These are phyloP conservation scores for Salix caprea DNA, from an alignment of 345 rosid species.

Conservation along the genomic window DNA sequence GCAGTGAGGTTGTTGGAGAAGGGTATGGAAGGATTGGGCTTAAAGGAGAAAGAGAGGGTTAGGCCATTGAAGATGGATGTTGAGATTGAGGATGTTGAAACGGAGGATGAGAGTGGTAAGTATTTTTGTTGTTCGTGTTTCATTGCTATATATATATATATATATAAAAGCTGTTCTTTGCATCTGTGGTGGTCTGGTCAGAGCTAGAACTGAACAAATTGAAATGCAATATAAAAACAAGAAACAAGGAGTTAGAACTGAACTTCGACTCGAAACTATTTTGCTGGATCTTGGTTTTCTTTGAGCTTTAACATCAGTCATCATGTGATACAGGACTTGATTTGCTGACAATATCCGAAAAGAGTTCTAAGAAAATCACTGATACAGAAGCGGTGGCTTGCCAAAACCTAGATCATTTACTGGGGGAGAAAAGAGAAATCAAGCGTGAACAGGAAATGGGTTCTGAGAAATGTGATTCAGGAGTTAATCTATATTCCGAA, in stretches of 20 bases:
- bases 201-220: not conserved
- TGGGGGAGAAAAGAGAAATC: conserved; percentile 29
- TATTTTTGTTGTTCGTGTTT: conserved; percentile 3
- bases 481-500: not conserved
- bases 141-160: not conserved
- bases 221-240: not conserved
- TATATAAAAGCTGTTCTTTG: not conserved
- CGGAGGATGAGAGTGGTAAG: conserved; percentile 33
- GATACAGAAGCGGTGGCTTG: conserved; percentile 19
- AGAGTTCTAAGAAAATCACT: conserved; percentile 10
- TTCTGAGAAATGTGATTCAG: not conserved
- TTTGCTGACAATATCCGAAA: not conserved
- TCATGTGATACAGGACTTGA: conserved; percentile 25
- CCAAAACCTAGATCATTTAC: conserved; percentile 22
- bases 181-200: not conserved
- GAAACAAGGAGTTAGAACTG: not conserved
- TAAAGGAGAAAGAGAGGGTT: conserved; percentile 36
- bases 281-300: not conserved
- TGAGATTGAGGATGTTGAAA: conserved; percentile 23
- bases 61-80: conserved; percentile 22
- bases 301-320: not conserved
- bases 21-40: conserved; percentile 45
- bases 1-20: conserved; percentile 67
- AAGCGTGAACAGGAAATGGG: conserved; percentile 3
- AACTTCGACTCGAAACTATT: not conserved